These are phyloP conservation scores for Candida parachauliodes DNA, from an alignment of 805 yeast species.

Conservation along the genomic window DNA sequence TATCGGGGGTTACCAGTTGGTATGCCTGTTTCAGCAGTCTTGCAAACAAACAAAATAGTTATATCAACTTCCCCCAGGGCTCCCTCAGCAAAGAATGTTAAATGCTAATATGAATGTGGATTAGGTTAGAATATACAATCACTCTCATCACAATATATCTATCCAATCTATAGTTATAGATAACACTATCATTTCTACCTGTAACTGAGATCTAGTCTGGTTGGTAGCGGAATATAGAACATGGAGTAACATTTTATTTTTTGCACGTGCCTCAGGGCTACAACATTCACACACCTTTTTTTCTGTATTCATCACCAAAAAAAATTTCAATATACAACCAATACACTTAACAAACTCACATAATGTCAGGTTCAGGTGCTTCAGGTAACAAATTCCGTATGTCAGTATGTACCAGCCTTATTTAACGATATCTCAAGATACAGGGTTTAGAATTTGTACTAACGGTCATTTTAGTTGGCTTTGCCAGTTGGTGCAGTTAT, in stretches of 20 bases:
- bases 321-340: constrained; percentile 1
- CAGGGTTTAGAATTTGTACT: constrained; percentile 24
- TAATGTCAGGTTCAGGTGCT: constrained; percentile 91
- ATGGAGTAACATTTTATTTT: too few species aligned
- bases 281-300: not conserved
- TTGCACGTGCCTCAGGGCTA: constrained; percentile 2
- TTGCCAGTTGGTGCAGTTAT: constrained; percentile 99
- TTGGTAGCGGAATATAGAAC: too few species aligned
- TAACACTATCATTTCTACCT: too few species aligned
- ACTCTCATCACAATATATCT: too few species aligned
- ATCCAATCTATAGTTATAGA: too few species aligned
- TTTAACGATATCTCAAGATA: too few species aligned
- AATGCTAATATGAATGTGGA: too few species aligned
- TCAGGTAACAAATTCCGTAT: constrained; percentile 99
- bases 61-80: constrained; percentile 29
- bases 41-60: constrained; percentile 57
- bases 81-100: too few species aligned
- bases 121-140: not conserved
- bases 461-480: constrained; percentile 66
- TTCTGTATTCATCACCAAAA: constrained; percentile 3
- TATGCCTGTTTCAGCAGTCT: constrained; percentile 60
- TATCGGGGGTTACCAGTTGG: constrained; percentile 55
- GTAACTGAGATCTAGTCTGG: too few species aligned
- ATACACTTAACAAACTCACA: constrained; percentile 35
- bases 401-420: constrained; percentile 93